Conservation (phyloP, 371 early-diverging fungal species). For the Saksenaea oblongispora region DNA sequence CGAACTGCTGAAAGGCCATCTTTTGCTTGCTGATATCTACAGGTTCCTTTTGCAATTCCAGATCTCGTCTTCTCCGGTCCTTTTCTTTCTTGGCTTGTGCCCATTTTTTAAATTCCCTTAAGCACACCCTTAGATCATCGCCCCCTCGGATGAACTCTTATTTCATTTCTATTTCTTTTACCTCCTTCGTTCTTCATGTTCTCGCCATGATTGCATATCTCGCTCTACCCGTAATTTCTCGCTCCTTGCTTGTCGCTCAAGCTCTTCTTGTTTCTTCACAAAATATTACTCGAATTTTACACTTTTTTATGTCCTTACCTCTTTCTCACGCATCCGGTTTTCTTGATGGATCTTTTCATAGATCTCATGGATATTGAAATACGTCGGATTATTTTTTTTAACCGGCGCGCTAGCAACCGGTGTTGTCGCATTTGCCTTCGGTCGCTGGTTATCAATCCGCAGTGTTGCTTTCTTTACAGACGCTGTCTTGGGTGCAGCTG, state of each 20-base stretch:
- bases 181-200: slow-evolving; percentile 9
- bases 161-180: background rate
- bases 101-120: slow-evolving; percentile 4
- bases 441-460: background rate
- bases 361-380: slow-evolving; percentile 29
- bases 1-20: slow-evolving; percentile 26
- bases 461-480: background rate
- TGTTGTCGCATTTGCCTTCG: slow-evolving; percentile 4
- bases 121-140: background rate
- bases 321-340: slow-evolving; percentile 28
- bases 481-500: background rate
- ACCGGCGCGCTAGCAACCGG: background rate
- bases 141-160: background rate
- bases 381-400: background rate
- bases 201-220: slow-evolving; percentile 6
- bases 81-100: slow-evolving; percentile 13
- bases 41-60: slow-evolving; percentile 13
- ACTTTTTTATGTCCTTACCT: slow-evolving; percentile 17
- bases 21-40: slow-evolving; percentile 44
- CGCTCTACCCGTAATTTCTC: background rate
- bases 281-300: background rate
- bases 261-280: slow-evolving; percentile 20
- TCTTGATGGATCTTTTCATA: slow-evolving; percentile 33
- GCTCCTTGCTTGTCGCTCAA: slow-evolving; percentile 9
- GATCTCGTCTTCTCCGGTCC: slow-evolving; percentile 4